phyloP scores from a whole-genome alignment of 352 stramenopile species.

The Plasmopara viticola region DNA sequence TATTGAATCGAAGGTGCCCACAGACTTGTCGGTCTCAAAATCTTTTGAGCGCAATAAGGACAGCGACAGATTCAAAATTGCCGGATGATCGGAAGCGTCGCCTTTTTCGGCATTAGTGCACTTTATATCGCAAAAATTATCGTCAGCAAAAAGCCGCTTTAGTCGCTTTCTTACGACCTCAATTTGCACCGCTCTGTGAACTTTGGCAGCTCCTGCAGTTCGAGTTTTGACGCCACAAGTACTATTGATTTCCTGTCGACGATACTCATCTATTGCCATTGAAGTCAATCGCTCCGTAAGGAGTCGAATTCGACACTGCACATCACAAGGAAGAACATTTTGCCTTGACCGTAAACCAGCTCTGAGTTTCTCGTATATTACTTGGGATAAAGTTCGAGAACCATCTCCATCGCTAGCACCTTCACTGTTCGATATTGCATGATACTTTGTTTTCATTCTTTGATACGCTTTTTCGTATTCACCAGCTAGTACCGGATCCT shows the following conservation, averaged over 20 bases:
- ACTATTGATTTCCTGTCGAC: constrained; percentile 19
- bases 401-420: neutral
- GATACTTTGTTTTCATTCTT: constrained; percentile 16
- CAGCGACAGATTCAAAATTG: constrained; percentile 6
- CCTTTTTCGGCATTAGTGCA: neutral
- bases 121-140: constrained; percentile 1
- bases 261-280: constrained; percentile 36
- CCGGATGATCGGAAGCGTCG: neutral
- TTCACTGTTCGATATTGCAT: constrained; percentile 13
- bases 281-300: constrained; percentile 30
- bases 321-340: constrained; percentile 17
- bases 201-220: constrained; percentile 25
- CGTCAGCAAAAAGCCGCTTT: constrained; percentile 24
- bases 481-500: constrained; percentile 9
- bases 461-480: constrained; percentile 18
- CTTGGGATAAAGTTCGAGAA: constrained; percentile 9
- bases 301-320: constrained; percentile 38
- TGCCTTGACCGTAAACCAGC: constrained; percentile 18
- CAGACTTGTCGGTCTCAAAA: constrained; percentile 14
- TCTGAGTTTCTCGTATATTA: constrained; percentile 26
- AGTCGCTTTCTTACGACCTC: constrained; percentile 42
- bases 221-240: constrained; percentile 12
- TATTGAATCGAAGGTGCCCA: constrained; percentile 29
- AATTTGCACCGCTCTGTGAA: constrained; percentile 39
- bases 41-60: constrained; percentile 13